A percentile compares a stretch with the other conserved stretches of the same genome.
phyloP scores from a whole-genome alignment of 257 asterid genomes.

The Knoxia roxburghii region DNA sequence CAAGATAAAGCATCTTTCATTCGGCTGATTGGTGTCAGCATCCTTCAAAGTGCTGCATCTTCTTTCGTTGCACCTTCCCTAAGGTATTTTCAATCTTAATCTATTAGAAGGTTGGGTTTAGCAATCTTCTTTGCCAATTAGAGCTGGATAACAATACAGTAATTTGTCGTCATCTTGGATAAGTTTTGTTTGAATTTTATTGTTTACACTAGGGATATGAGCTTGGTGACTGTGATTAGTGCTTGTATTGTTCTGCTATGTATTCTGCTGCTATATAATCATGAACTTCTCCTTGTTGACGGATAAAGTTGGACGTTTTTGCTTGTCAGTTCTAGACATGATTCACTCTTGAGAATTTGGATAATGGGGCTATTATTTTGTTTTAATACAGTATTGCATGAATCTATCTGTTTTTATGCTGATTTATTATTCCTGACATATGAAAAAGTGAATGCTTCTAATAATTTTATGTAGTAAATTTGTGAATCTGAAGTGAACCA shows the following conservation, averaged over 20 bases:
- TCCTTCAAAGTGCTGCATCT: constrained; percentile 98
- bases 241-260: not conserved
- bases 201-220: too few species aligned
- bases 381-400: not conserved
- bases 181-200: not conserved
- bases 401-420: not conserved
- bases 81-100: constrained; percentile 38
- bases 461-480: not conserved
- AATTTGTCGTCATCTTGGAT: not conserved
- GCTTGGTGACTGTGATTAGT: not conserved
- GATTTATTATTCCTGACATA: too few species aligned
- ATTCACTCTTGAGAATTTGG: not conserved
- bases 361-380: not conserved
- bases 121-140: not conserved
- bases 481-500: not conserved
- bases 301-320: not conserved
- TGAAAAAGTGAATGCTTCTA: not conserved
- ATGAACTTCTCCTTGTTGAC: not conserved
- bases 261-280: not conserved
- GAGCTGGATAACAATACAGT: not conserved
- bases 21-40: constrained; percentile 84
- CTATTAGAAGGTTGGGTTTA: not conserved
- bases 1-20: constrained; percentile 87
- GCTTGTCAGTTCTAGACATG: not conserved
- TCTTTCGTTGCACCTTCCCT: constrained; percentile 95